These are phyloP conservation scores for Epipyxis sp. DNA, from an alignment of 108 stramenopile species.

Conservation along the genomic window DNA sequence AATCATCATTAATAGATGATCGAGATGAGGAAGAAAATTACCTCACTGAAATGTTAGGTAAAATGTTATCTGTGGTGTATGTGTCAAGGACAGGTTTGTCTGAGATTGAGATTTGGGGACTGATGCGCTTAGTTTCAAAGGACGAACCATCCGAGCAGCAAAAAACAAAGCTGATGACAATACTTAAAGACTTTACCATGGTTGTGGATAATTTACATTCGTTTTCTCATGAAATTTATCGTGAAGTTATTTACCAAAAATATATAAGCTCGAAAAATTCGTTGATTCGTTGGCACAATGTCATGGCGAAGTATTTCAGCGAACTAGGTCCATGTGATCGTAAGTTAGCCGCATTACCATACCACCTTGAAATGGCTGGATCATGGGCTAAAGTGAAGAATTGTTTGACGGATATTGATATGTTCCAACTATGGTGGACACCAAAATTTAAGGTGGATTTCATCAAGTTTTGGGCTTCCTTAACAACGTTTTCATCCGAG, in stretches of 20 bases:
- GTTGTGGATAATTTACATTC: constrained; percentile 43
- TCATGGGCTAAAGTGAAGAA: constrained; percentile 55
- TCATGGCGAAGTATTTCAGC: constrained; percentile 42
- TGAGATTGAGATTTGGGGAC: constrained; percentile 56
- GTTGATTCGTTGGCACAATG: constrained; percentile 46
- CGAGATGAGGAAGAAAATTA: constrained; percentile 1
- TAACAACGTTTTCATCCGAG: constrained; percentile 34
- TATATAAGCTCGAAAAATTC: constrained; percentile 44
- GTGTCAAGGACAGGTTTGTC: constrained; percentile 48
- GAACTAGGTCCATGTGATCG: constrained; percentile 48
- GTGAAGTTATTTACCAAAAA: constrained; percentile 53
- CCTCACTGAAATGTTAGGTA: constrained; percentile 18
- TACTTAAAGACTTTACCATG: constrained; percentile 56
- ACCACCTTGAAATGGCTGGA: constrained; percentile 55
- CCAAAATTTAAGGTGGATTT: constrained; percentile 51
- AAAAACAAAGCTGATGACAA: constrained; percentile 28
- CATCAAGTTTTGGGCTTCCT: constrained; percentile 51
- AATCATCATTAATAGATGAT: constrained; percentile 34
- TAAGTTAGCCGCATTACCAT: constrained; percentile 54
- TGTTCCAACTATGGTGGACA: constrained; percentile 56
- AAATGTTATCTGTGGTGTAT: constrained; percentile 47
- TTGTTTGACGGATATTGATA: constrained; percentile 52
- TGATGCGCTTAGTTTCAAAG: constrained; percentile 44
- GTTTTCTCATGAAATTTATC: constrained; percentile 55
- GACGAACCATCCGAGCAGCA: constrained; percentile 39